Conservation (phyloP, 768 basidiomycete species). For the Pholiota conissans region DNA sequence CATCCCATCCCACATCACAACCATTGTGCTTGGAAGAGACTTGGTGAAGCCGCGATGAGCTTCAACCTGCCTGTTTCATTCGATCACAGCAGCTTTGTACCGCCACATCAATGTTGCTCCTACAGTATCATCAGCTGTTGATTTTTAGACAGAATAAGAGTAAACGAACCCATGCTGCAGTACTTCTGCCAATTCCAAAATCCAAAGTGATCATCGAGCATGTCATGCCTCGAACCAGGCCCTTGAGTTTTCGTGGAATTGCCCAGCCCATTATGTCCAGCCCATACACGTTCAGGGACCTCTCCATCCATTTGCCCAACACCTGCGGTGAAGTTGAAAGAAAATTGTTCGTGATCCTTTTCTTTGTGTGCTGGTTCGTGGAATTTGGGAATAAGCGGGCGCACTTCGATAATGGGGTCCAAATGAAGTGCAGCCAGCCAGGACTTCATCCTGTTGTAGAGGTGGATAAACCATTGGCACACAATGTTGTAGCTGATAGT, state of each 20-base stretch:
- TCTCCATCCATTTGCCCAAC: constrained; percentile 32
- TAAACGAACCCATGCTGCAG: background rate
- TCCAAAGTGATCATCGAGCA: constrained; percentile 8
- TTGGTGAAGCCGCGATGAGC: constrained; percentile 8
- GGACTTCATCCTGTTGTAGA: constrained; percentile 14
- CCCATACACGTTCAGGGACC: constrained; percentile 32
- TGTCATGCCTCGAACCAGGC: constrained; percentile 17
- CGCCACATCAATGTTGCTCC: background rate
- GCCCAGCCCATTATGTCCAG: constrained; percentile 21
- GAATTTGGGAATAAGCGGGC: constrained; percentile 25
- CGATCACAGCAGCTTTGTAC: background rate
- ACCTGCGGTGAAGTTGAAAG: constrained; percentile 23
- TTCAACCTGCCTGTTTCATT: constrained; percentile 11
- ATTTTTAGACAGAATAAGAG: background rate
- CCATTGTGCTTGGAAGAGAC: background rate
- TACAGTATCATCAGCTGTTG: background rate
- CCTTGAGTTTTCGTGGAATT: constrained; percentile 33
- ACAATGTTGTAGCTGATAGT: constrained; percentile 28
- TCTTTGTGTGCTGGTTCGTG: constrained; percentile 27
- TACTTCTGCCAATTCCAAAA: constrained; percentile 28
- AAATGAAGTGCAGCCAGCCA: background rate
- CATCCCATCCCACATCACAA: background rate
- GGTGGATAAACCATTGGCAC: constrained; percentile 28
- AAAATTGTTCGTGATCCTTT: constrained; percentile 21
- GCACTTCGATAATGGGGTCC: background rate